These are phyloP conservation scores for Cryptosporidium sp. DNA, from an alignment of 169 alveolate genomes.

Conservation along the genomic window DNA sequence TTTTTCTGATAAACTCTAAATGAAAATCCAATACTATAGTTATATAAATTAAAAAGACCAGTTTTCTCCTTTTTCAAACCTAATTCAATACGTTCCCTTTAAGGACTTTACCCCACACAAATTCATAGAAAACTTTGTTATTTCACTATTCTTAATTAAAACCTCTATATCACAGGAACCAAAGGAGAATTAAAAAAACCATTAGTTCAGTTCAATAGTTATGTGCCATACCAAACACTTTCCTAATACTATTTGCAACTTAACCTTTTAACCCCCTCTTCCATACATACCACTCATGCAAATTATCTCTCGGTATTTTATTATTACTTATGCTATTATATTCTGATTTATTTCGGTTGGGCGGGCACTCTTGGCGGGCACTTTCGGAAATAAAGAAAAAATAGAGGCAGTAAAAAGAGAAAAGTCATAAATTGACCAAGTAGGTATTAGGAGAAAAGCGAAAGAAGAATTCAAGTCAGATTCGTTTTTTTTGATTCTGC, in stretches of 20 bases:
- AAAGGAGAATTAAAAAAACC: too few relatives aligned
- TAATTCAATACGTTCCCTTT: too few relatives aligned
- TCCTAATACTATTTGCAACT: background rate
- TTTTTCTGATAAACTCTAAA: background rate
- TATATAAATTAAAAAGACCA: too few relatives aligned
- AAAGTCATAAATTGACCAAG: slow-evolving; percentile 3
- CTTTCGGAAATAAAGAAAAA: background rate
- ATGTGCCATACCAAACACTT: background rate
- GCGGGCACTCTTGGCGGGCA: background rate
- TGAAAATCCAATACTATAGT: too few relatives aligned
- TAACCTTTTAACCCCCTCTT: background rate
- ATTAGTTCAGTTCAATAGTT: background rate
- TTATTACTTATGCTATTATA: too few relatives aligned
- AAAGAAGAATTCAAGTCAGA: background rate
- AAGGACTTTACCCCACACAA: background rate
- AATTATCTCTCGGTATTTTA: background rate
- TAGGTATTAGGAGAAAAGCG: background rate
- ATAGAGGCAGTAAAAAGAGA: background rate
- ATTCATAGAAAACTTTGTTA: too few relatives aligned
- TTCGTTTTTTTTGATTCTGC: background rate
- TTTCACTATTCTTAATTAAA: background rate
- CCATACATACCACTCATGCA: background rate
- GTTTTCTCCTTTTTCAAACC: background rate
- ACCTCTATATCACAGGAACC: background rate
- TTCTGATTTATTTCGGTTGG: background rate